These are phyloP conservation scores for Blastomyces emzantsi DNA, from an alignment of 2,329 filamentous ascomycete species.

Conservation along the genomic window DNA sequence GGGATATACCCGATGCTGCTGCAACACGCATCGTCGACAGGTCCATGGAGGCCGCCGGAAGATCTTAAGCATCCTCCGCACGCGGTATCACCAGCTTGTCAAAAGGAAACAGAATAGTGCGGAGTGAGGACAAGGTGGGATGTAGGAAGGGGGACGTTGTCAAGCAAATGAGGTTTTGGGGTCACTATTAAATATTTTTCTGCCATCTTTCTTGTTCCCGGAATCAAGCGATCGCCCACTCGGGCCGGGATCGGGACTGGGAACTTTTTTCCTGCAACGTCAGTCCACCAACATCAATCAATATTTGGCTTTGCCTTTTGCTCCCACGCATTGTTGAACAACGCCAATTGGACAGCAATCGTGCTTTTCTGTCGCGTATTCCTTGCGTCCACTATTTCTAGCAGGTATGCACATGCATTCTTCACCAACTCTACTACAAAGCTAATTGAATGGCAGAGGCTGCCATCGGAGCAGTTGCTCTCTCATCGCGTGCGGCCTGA, in stretches of 20 bases:
- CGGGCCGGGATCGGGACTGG: not conserved
- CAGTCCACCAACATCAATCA: not conserved
- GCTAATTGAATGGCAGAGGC: slow-evolving; percentile 23
- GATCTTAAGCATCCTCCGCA: slow-evolving; percentile 26
- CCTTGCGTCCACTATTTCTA: slow-evolving; percentile 36
- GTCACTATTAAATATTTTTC: not conserved
- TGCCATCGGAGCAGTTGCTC: slow-evolving; percentile 33
- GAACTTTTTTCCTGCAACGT: slow-evolving; percentile 5
- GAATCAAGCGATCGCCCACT: not conserved
- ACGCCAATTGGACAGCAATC: slow-evolving; percentile 23
- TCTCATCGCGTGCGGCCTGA: slow-evolving; percentile 32
- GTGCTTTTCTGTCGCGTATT: slow-evolving; percentile 27
- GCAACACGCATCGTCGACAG: slow-evolving; percentile 31
- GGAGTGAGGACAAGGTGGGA: not conserved
- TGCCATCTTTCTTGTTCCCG: not conserved
- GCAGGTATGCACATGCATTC: slow-evolving; percentile 26
- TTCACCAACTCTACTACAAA: slow-evolving; percentile 1
- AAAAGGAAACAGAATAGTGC: not conserved
- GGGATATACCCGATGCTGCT: slow-evolving; percentile 18
- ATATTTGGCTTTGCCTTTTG: slow-evolving; percentile 15
- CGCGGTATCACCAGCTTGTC: slow-evolving; percentile 6
- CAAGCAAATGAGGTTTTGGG: slow-evolving; percentile 3
- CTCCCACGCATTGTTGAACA: slow-evolving; percentile 15
- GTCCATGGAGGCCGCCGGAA: slow-evolving; percentile 35
- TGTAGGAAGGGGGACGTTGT: slow-evolving; percentile 5